Percentiles rank a stretch among this genome's conserved stretches.
Evolutionary conservation across 1,139 yeast species (phyloP).

Genomic region (Lodderomyces theae): DNA sequence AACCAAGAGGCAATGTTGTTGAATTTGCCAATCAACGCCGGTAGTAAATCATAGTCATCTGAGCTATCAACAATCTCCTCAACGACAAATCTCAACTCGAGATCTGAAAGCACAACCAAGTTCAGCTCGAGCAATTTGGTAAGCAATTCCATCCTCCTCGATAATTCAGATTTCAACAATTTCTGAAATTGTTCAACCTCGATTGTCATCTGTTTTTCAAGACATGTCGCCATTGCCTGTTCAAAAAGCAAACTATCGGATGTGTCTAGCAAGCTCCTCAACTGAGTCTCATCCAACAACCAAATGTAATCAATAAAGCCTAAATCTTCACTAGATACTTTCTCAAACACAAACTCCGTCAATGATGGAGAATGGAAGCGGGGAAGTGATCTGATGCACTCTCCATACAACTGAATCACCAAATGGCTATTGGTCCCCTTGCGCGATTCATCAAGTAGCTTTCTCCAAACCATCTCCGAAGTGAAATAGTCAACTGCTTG

Average conservation of each 20-base stretch:
- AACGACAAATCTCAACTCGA: constrained; percentile 17
- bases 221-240: not conserved
- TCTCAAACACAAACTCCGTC: constrained; percentile 7
- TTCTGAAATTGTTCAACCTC: constrained; percentile 9
- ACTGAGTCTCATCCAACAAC: constrained; percentile 17
- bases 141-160: constrained; percentile 8
- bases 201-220: constrained; percentile 3
- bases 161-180: constrained; percentile 1
- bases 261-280: constrained; percentile 7
- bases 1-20: constrained; percentile 17
- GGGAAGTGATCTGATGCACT: constrained; percentile 10
- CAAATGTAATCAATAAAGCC: constrained; percentile 15
- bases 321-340: constrained; percentile 1
- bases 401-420: constrained; percentile 12
- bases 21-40: constrained; percentile 18
- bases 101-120: constrained; percentile 23
- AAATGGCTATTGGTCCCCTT: constrained; percentile 5
- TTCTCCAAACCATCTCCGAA: constrained; percentile 19
- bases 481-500: constrained; percentile 17
- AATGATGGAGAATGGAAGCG: constrained; percentile 5
- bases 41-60: constrained; percentile 22
- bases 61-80: constrained; percentile 17
- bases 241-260: not conserved
- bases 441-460: constrained; percentile 8
- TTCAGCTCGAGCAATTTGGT: constrained; percentile 17